Evolutionary conservation across 2,329 filamentous ascomycete species (phyloP), one percentile per base, ranked within the genome.

Genomic region (Penicillium sp.): DNA sequence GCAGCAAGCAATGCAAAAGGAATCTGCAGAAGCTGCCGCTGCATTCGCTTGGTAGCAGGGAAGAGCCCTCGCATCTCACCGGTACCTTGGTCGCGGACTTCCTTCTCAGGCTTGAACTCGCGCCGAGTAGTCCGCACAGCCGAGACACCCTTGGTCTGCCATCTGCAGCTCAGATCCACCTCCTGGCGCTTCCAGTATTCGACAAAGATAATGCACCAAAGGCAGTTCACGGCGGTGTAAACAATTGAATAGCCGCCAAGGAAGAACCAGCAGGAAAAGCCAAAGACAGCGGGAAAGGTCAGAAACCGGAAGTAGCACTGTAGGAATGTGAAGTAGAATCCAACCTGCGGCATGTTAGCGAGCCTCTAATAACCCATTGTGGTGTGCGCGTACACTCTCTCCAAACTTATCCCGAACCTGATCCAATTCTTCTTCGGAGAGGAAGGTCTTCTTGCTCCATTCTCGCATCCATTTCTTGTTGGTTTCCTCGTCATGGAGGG

Each of bases 171-270:
- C 13, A 97, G 77, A 65, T 97, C 92, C 7, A 86, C 77, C 70
- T 97, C 89, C 70, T 95, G 88, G 61, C 91, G 87, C 74, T 95
- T 95, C 92, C 92, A 97, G 69, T 89, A 95, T 67, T 97, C 93
- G 51, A 95, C 87, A 66, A 97, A 97, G 44, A 93, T 74, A 2
- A 95, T 84, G 50, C 87, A 86, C 89, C 90, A 95, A 5, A 97
- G 75, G 28, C 83, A 86, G 66, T 86, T 92, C 44, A 87, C 79
- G 2, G 93, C 70, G 4, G 88, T 87, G 61, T 95, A 97, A 45
- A 93, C 72, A 49, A 84, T 81, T 3, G 91, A 95, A 71, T 89
- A 97, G 49, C 86, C 82, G 7, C 90, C 89, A 0, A 97, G 77
- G 7, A 96, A 71, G 38, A 93, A 70, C 88, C 89, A 96, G 20